Percentiles rank a stretch among this genome's conserved stretches.
These are phyloP conservation scores for Leccinellum albellum DNA, from an alignment of 768 basidiomycete genomes.

Conservation along the genomic window DNA sequence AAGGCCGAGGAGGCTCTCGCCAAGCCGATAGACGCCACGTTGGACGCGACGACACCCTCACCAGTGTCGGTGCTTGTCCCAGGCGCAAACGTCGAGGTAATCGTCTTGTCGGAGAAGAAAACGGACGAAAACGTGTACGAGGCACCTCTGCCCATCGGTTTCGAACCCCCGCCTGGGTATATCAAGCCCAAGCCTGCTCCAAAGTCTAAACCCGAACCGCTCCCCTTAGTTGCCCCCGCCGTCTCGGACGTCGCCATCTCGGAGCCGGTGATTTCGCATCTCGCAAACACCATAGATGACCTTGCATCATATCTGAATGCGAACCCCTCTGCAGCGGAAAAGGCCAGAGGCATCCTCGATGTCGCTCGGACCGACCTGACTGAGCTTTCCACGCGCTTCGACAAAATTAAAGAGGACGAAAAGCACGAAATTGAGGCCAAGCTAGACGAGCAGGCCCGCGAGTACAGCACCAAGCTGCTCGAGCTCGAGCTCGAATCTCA, in stretches of 20 bases:
- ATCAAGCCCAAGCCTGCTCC: conserved; percentile 54
- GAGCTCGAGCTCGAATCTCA: conserved; percentile 83
- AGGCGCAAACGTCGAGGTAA: conserved; percentile 22
- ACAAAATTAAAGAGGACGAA: conserved; percentile 78
- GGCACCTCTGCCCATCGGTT: conserved; percentile 82
- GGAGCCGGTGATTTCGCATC: conserved; percentile 91
- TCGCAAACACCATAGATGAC: conserved; percentile 89
- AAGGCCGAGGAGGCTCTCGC: conserved; percentile 72
- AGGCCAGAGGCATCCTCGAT: conserved; percentile 73
- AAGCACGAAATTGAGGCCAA: conserved; percentile 56
- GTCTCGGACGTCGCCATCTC: conserved; percentile 67
- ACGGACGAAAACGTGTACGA: conserved; percentile 45
- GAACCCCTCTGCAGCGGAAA: conserved; percentile 61
- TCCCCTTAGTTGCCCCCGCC: conserved; percentile 80
- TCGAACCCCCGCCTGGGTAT: conserved; percentile 91
- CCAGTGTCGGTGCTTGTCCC: background rate
- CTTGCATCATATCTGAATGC: conserved; percentile 80
- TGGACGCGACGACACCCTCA: conserved; percentile 18
- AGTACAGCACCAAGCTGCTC: conserved; percentile 77
- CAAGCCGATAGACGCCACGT: conserved; percentile 33
- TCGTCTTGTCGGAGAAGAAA: conserved; percentile 24
- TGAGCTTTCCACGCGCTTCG: conserved; percentile 70
- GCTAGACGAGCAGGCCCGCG: conserved; percentile 79
- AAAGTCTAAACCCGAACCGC: conserved; percentile 33
- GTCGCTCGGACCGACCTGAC: conserved; percentile 79